Evolutionary conservation across 1,284 basidiomycete species (phyloP).

Genomic region (Malassezia nana): DNA sequence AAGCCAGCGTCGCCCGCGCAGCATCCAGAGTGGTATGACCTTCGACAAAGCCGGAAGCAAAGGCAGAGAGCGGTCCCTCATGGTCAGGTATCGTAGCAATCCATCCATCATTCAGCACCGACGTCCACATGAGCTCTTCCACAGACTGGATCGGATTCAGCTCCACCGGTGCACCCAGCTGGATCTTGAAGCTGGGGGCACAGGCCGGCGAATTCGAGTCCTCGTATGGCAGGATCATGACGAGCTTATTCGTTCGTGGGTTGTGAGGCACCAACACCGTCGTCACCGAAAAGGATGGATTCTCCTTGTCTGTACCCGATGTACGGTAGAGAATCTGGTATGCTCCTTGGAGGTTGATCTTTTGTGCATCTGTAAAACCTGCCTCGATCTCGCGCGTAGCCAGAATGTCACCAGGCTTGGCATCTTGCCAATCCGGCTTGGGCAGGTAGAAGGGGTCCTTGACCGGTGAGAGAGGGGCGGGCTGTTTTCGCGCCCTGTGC

Average conservation of each 20-base stretch:
- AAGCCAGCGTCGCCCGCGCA: conserved; percentile 25
- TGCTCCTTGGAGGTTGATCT: conserved; percentile 16
- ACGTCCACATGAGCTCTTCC: conserved; percentile 16
- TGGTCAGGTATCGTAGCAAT: conserved; percentile 36
- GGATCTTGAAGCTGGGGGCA: conserved; percentile 17
- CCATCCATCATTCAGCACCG: conserved; percentile 25
- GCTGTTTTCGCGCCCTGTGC: neutral
- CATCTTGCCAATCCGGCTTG: conserved; percentile 4
- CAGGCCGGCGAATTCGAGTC: conserved; percentile 14
- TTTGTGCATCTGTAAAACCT: conserved; percentile 20
- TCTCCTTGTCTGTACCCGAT: neutral
- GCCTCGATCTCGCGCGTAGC: conserved; percentile 8
- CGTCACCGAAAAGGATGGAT: conserved; percentile 4
- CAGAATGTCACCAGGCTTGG: conserved; percentile 14
- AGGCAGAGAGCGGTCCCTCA: conserved; percentile 26
- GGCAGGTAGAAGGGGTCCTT: conserved; percentile 16
- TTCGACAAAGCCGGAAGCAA: conserved; percentile 31
- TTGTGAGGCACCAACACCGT: conserved; percentile 16
- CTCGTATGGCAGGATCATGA: conserved; percentile 15
- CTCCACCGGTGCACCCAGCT: conserved; percentile 4
- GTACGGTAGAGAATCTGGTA: conserved; percentile 34
- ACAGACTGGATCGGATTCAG: conserved; percentile 14
- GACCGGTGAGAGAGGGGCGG: conserved; percentile 4
- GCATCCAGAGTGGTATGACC: conserved; percentile 32
- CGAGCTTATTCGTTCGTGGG: conserved; percentile 8